phyloP scores from a whole-genome alignment of 2,329 filamentous ascomycete species.

The Cryoendolithus antarcticus region DNA sequence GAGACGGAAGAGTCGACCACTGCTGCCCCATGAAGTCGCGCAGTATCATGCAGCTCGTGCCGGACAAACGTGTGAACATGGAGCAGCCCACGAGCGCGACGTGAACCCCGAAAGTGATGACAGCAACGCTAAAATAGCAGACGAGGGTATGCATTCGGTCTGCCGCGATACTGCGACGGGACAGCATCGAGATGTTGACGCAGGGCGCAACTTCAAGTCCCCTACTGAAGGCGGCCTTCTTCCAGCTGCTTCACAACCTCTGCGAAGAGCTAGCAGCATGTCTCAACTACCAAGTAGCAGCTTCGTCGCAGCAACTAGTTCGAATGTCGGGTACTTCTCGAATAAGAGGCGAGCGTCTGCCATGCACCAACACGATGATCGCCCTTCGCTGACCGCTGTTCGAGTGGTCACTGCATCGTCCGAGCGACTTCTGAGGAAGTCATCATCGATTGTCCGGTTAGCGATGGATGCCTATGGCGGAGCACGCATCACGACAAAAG shows the following conservation, averaged over 20 bases:
- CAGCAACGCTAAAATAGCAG: slow-evolving; percentile 5
- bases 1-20: slow-evolving; percentile 72
- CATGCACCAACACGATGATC: slow-evolving; percentile 8
- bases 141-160: slow-evolving; percentile 1
- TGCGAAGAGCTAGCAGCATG: background rate
- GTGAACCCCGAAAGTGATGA: slow-evolving; percentile 6
- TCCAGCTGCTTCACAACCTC: too few relatives aligned
- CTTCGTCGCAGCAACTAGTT: background rate
- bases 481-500: slow-evolving; percentile 65
- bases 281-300: background rate
- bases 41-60: slow-evolving; percentile 22
- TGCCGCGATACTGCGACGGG: background rate
- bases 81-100: slow-evolving; percentile 1
- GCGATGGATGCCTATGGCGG: slow-evolving; percentile 81
- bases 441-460: slow-evolving; percentile 52
- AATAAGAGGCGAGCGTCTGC: slow-evolving; percentile 34
- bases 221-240: too few relatives aligned
- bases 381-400: background rate
- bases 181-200: too few relatives aligned
- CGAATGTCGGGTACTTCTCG: slow-evolving; percentile 21
- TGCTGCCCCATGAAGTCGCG: slow-evolving; percentile 63
- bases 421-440: slow-evolving; percentile 14
- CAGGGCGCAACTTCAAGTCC: too few relatives aligned
- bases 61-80: background rate
- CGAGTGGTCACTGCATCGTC: background rate